Conservation (phyloP, 257 asterid genomes). For the Rauvolfia tetraphylla region DNA sequence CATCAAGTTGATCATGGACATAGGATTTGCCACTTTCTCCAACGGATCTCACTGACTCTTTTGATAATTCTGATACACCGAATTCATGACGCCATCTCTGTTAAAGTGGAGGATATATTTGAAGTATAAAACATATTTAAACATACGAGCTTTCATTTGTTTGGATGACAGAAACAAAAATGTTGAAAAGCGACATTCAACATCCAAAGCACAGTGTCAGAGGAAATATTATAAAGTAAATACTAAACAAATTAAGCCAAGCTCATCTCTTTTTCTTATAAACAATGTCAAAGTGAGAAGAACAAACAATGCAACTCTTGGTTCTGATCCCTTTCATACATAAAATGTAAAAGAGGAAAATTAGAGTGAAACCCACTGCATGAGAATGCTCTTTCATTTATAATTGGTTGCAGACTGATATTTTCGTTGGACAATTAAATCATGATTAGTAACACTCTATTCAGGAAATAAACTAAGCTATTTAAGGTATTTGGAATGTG, state of each 20-base stretch:
- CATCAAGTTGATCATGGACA: slow-evolving; percentile 59
- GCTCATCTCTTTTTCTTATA: not conserved
- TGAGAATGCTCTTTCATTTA: not conserved
- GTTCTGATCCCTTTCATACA: not conserved
- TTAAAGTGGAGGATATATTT: slow-evolving; percentile 18
- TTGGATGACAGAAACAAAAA: not conserved
- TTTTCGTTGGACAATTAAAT: not conserved
- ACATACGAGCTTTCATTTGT: not conserved
- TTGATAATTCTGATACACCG: slow-evolving; percentile 69
- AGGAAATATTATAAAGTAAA: not conserved
- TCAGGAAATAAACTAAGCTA: not conserved
- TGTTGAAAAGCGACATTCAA: not conserved
- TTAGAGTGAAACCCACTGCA: not conserved
- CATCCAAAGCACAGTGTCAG: not conserved
- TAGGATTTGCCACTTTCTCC: slow-evolving; percentile 75
- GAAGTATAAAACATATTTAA: slow-evolving; percentile 11
- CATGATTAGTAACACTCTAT: not conserved
- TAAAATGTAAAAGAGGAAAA: not conserved
- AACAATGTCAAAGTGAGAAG: not conserved
- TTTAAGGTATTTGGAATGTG: not conserved
- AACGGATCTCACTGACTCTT: slow-evolving; percentile 49
- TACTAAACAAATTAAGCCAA: not conserved
- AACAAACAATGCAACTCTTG: not conserved
- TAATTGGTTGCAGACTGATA: not conserved
- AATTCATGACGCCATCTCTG: slow-evolving; percentile 80